A percentile compares a stretch with the other conserved stretches of the same genome.
phyloP scores from a whole-genome alignment of 192 early-diverging fungal species.

The Dispira simplex region DNA sequence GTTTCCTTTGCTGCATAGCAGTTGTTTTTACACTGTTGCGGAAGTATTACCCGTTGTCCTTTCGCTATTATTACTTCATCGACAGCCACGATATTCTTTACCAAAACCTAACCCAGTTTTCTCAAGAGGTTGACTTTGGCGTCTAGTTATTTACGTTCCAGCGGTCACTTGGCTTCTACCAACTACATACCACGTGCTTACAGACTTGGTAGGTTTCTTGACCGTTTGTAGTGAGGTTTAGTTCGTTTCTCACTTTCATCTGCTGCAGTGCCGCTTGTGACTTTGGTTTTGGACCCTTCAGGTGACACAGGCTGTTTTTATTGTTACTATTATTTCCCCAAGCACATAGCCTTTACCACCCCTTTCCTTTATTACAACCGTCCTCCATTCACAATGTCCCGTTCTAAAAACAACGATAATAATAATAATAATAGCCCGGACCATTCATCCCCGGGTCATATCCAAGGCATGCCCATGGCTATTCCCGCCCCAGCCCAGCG shows the following conservation, averaged over 20 bases:
- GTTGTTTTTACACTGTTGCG: too few species aligned
- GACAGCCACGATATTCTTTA: too few species aligned
- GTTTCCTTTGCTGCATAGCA: too few species aligned
- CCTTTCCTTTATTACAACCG: neutral
- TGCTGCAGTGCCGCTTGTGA: too few species aligned
- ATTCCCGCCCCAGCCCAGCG: conserved; percentile 1
- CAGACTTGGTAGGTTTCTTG: neutral
- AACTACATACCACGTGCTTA: too few species aligned
- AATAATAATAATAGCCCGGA: neutral
- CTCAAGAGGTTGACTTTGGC: too few species aligned
- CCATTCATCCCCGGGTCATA: neutral
- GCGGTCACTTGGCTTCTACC: too few species aligned
- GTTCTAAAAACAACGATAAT: neutral
- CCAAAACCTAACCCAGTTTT: too few species aligned
- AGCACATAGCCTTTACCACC: neutral
- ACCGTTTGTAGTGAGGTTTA: neutral
- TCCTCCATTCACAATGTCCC: neutral
- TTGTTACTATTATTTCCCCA: neutral
- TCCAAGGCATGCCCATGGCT: conserved; percentile 1
- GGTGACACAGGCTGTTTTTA: neutral
- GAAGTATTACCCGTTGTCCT: too few species aligned
- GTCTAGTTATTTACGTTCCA: too few species aligned
- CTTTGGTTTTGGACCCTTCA: neutral
- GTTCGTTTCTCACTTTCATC: neutral
- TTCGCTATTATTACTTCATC: too few species aligned